Evolutionary conservation across 305 asterid species (phyloP).

Genomic region (Coffea humblotiana): DNA sequence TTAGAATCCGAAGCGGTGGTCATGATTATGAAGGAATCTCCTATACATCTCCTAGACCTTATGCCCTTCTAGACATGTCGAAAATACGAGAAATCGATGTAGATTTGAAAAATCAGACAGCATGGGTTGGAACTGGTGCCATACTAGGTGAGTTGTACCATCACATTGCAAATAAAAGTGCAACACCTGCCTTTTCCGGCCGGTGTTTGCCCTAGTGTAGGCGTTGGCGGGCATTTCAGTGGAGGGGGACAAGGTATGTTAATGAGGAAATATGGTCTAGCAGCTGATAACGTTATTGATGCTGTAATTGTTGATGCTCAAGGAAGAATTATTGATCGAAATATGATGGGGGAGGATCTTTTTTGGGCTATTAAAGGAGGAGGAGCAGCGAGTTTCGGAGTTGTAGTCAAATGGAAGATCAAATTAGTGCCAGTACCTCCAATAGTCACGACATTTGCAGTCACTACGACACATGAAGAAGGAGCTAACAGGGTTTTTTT

Average conservation of each 20-base stretch:
- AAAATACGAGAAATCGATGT: conserved; percentile 17
- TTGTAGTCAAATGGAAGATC: conserved; percentile 32
- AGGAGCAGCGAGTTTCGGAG: conserved; percentile 40
- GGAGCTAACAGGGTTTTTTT: conserved; percentile 29
- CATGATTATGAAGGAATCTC: conserved; percentile 43
- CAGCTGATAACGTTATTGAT: conserved; percentile 33
- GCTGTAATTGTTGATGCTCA: conserved; percentile 22
- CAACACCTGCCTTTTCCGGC: conserved; percentile 30
- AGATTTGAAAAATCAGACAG: conserved; percentile 12
- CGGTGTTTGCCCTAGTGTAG: conserved; percentile 32
- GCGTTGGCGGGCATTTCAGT: conserved; percentile 38
- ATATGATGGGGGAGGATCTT: conserved; percentile 33
- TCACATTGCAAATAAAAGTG: conserved; percentile 21
- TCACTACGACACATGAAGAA: conserved; percentile 22
- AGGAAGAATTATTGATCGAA: conserved; percentile 24
- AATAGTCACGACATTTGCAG: conserved; percentile 25
- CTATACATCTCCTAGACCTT: conserved; percentile 21
- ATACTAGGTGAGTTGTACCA: conserved; percentile 36
- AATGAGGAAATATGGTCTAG: conserved; percentile 37
- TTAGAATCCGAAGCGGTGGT: conserved; percentile 36
- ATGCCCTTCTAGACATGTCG: conserved; percentile 24
- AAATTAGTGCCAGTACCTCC: conserved; percentile 30
- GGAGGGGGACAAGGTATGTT: conserved; percentile 40
- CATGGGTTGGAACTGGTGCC: conserved; percentile 42
- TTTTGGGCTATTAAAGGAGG: conserved; percentile 44